A percentile compares a stretch with the other conserved stretches of the same genome.
phyloP scores from a whole-genome alignment of 306 rosid genomes.

The Neltuma alba region DNA sequence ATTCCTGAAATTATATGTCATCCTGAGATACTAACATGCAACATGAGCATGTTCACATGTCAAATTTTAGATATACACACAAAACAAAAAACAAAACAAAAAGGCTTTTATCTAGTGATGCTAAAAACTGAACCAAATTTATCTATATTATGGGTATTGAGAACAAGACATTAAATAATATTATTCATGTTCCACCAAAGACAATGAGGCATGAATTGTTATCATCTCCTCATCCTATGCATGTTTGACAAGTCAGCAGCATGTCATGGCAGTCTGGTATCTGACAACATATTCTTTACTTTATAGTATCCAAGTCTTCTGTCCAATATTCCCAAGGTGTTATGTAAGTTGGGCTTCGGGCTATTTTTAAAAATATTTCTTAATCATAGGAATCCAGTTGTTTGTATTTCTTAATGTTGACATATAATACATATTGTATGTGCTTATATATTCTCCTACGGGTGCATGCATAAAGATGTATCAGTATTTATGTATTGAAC shows the following conservation, averaged over 20 bases:
- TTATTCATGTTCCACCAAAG: not conserved
- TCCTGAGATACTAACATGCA: not conserved
- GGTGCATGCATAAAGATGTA: not conserved
- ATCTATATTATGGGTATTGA: not conserved
- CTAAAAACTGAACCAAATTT: not conserved
- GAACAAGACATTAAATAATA: not conserved
- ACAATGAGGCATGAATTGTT: not conserved
- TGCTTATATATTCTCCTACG: constrained; percentile 2
- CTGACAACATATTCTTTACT: not conserved
- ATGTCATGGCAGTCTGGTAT: not conserved
- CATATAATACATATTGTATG: not conserved
- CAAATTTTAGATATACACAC: not conserved
- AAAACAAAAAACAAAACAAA: no score
- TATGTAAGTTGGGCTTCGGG: not conserved
- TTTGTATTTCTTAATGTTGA: constrained; percentile 4
- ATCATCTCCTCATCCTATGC: constrained; percentile 3
- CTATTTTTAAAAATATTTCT: not conserved
- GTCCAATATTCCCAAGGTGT: constrained; percentile 2
- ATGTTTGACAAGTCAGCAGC: not conserved
- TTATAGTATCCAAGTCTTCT: not conserved
- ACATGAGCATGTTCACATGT: not conserved
- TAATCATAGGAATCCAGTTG: not conserved
- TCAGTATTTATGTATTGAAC: constrained; percentile 10
- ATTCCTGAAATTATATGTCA: constrained; percentile 35
- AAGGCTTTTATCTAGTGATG: not conserved